Evolutionary conservation across 2,329 filamentous ascomycete genomes (phyloP).

Genomic region (Aspergillus sp.): DNA sequence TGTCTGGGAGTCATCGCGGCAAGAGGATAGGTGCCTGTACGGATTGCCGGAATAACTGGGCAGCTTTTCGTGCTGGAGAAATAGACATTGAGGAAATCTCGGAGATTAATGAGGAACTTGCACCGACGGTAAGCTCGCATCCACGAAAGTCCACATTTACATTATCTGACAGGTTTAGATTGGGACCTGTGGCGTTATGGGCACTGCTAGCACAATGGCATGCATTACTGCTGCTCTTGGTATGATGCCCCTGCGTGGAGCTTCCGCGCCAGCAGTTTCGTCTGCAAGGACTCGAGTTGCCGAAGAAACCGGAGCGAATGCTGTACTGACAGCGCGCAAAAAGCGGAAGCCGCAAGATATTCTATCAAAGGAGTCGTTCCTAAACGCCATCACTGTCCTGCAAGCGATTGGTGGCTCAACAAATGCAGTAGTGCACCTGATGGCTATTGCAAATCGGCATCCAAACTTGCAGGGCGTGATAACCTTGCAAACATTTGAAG

Average conservation of each 20-base stretch:
- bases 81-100: constrained; percentile 72
- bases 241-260: constrained; percentile 54
- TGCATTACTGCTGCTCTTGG: constrained; percentile 54
- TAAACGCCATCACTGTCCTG: constrained; percentile 55
- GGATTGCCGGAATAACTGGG: constrained; percentile 74
- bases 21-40: constrained; percentile 70
- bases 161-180: constrained; percentile 24
- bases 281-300: constrained; percentile 53
- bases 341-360: constrained; percentile 46
- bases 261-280: constrained; percentile 55
- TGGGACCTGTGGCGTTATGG: constrained; percentile 60
- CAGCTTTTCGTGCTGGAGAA: constrained; percentile 62
- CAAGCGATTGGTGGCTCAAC: constrained; percentile 59
- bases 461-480: constrained; percentile 48
- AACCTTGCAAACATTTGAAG: constrained; percentile 48
- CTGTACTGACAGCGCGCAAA: constrained; percentile 44
- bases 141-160: too few species aligned
- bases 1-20: constrained; percentile 68
- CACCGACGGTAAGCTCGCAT: constrained; percentile 59
- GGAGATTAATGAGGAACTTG: constrained; percentile 69
- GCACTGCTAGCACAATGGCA: constrained; percentile 59
- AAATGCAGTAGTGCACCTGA: constrained; percentile 56
- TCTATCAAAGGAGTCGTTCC: constrained; percentile 48
- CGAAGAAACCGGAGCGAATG: constrained; percentile 53
- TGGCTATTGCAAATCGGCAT: constrained; percentile 56